Evolutionary conservation across 2,329 filamentous ascomycete genomes (phyloP).

Genomic region (Thelonectria discophora): DNA sequence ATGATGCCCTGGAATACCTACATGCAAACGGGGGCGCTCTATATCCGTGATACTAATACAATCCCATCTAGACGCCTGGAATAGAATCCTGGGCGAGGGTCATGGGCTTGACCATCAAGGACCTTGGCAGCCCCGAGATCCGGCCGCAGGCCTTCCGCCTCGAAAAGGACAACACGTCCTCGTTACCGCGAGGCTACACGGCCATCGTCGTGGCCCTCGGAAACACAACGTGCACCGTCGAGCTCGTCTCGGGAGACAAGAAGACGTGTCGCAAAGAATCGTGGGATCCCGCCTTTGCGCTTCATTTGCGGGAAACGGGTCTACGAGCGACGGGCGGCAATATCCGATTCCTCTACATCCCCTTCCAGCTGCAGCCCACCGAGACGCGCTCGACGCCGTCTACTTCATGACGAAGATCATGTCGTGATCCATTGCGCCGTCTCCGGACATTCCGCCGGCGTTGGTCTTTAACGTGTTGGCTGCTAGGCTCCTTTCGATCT

Average conservation of each 20-base stretch:
- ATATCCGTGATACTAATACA: background rate
- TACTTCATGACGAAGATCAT: conserved; percentile 43
- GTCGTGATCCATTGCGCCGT: conserved; percentile 36
- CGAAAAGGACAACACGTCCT: conserved; percentile 40
- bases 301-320: conserved; percentile 39
- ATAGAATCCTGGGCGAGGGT: conserved; percentile 37
- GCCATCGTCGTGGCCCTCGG: conserved; percentile 39
- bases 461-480: conserved; percentile 30
- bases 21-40: background rate
- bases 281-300: conserved; percentile 36
- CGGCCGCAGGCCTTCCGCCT: conserved; percentile 40
- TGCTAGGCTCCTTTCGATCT: conserved; percentile 38
- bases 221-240: conserved; percentile 39
- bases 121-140: conserved; percentile 37
- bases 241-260: conserved; percentile 38
- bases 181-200: conserved; percentile 40
- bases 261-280: conserved; percentile 33
- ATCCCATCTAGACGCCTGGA: conserved; percentile 28
- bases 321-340: conserved; percentile 38
- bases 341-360: conserved; percentile 40
- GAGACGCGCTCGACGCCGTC: conserved; percentile 19
- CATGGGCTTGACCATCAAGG: conserved; percentile 38
- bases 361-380: conserved; percentile 37
- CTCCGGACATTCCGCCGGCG: conserved; percentile 28
- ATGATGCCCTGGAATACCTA: conserved; percentile 15